These are phyloP conservation scores for Pleurozium schreberi DNA, from an alignment of 225 moss, liverwort and hornwort genomes.

Conservation along the genomic window DNA sequence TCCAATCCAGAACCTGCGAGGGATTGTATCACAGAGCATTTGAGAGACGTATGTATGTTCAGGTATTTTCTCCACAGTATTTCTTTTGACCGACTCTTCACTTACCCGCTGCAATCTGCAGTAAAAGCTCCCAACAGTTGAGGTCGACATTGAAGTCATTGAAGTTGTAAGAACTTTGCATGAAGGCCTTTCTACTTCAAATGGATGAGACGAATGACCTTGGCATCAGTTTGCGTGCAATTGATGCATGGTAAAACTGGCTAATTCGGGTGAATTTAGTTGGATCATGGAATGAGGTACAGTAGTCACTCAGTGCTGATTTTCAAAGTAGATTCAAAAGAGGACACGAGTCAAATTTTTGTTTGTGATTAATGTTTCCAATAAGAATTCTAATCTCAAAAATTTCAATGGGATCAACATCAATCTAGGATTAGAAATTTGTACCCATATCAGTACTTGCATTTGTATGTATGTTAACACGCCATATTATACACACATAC, in stretches of 20 bases:
- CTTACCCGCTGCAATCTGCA: background rate
- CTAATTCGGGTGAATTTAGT: background rate
- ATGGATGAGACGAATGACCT: background rate
- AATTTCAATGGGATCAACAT: no score
- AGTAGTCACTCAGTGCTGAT: background rate
- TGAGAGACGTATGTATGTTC: background rate
- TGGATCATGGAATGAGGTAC: background rate
- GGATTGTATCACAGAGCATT: slow-evolving; percentile 13
- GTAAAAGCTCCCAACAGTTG: background rate
- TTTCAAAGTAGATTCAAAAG: background rate
- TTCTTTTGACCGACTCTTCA: background rate
- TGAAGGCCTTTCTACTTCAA: background rate
- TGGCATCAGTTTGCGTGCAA: background rate
- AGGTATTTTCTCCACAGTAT: background rate
- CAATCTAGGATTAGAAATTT: background rate
- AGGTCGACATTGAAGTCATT: background rate
- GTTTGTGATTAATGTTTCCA: background rate
- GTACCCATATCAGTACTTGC: background rate
- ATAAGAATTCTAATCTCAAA: background rate
- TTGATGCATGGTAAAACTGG: background rate
- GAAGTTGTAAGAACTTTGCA: background rate
- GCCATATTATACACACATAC: background rate
- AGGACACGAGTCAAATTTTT: background rate
- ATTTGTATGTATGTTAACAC: background rate
- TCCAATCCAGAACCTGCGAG: background rate